Evolutionary conservation across 345 rosid genomes (phyloP).

Genomic region (Punica granatum): DNA sequence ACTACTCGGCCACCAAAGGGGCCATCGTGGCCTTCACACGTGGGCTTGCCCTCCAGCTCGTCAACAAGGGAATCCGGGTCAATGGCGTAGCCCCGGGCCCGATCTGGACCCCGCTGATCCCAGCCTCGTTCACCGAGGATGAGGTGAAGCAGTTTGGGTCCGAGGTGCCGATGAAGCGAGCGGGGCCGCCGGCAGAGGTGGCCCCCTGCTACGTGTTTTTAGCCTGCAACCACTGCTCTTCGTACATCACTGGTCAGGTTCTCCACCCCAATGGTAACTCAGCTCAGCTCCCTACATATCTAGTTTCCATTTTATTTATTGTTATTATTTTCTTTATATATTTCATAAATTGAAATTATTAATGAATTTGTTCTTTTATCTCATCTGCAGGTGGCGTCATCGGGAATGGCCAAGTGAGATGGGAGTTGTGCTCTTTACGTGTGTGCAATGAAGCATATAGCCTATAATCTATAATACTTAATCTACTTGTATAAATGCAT

Average conservation of each 20-base stretch:
- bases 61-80: constrained; percentile 46
- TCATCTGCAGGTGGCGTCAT: constrained; percentile 32
- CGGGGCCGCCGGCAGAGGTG: constrained; percentile 72
- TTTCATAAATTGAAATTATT: background rate
- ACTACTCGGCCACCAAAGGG: constrained; percentile 69
- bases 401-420: constrained; percentile 32
- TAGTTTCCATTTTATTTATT: too few relatives aligned
- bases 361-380: background rate
- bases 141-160: constrained; percentile 38
- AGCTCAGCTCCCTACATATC: too few relatives aligned
- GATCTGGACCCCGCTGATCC: constrained; percentile 72
- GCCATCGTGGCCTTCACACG: constrained; percentile 72
- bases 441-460: background rate
- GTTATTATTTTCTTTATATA: too few relatives aligned
- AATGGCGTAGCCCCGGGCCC: constrained; percentile 83
- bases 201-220: constrained; percentile 68
- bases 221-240: constrained; percentile 68
- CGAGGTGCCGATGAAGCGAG: constrained; percentile 60
- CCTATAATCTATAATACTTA: background rate
- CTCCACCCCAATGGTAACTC: constrained; percentile 70
- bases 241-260: constrained; percentile 68
- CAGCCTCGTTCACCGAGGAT: constrained; percentile 50
- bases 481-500: too few relatives aligned
- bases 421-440: background rate
- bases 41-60: constrained; percentile 65